phyloP scores from a whole-genome alignment of 169 alveolate genomes.

The Amoebophrya sp. region DNA sequence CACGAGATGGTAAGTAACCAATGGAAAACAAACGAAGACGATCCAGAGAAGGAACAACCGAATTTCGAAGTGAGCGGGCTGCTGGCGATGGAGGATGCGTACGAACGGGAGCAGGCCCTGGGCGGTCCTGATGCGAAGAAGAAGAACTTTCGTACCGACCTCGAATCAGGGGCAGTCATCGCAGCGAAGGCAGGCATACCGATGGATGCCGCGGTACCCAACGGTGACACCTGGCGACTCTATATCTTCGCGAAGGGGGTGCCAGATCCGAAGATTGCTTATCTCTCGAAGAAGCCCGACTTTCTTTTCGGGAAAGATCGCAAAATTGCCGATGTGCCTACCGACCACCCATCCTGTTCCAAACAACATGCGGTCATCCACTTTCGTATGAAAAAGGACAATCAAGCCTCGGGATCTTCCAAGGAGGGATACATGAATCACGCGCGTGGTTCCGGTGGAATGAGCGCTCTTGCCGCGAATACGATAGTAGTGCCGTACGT shows the following conservation, averaged over 20 bases:
- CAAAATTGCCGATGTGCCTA: constrained; percentile 76
- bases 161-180: background rate
- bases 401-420: too few species aligned
- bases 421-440: too few species aligned
- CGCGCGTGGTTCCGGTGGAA: too few species aligned
- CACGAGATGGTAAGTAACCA: too few species aligned
- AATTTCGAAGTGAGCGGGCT: constrained; percentile 46
- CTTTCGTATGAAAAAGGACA: constrained; percentile 57
- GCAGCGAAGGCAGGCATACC: background rate
- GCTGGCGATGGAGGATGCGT: constrained; percentile 39
- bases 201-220: background rate
- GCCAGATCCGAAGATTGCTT: constrained; percentile 30
- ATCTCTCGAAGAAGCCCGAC: background rate
- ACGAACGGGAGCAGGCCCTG: background rate
- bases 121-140: background rate
- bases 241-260: constrained; percentile 37
- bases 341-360: constrained; percentile 76
- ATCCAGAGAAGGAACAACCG: constrained; percentile 37
- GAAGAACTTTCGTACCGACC: background rate
- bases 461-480: too few species aligned
- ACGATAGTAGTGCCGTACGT: constrained; percentile 69
- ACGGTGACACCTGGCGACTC: constrained; percentile 37
- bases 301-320: constrained; percentile 82
- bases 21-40: too few species aligned
- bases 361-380: constrained; percentile 94